phyloP scores from a whole-genome alignment of 2,329 filamentous ascomycete species.

The Trichoderma atroviride region DNA sequence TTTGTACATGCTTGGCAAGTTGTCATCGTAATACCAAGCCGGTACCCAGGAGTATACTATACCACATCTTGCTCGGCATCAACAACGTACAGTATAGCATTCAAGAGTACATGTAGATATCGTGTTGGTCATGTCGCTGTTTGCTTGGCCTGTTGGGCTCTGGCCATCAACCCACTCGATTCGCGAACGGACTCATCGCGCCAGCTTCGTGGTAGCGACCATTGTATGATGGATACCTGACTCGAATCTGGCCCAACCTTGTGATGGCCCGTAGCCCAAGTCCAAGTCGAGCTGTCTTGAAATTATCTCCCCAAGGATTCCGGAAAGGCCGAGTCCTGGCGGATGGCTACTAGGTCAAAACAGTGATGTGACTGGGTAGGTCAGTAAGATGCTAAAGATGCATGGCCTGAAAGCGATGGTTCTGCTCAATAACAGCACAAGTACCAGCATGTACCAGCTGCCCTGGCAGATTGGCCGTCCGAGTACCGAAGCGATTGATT shows the following conservation, averaged over 20 bases:
- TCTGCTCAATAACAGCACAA: neutral
- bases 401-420: neutral
- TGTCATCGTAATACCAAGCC: neutral
- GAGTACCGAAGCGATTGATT: constrained; percentile 22
- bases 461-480: constrained; percentile 13
- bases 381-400: neutral
- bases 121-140: neutral
- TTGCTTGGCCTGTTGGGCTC: neutral
- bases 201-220: neutral
- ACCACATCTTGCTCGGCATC: neutral
- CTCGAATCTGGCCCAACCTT: neutral
- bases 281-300: neutral
- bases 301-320: neutral
- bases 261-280: neutral
- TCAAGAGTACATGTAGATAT: too few species aligned
- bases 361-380: neutral
- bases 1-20: neutral
- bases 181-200: neutral
- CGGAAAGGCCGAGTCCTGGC: constrained; percentile 9
- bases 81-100: too few species aligned
- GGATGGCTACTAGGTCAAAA: constrained; percentile 10
- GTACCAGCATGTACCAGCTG: neutral
- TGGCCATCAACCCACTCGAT: neutral
- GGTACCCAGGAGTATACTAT: neutral
- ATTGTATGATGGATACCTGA: constrained; percentile 1